Conservation (phyloP, 192 early-diverging fungal genomes). For the Coemansia sp. region DNA sequence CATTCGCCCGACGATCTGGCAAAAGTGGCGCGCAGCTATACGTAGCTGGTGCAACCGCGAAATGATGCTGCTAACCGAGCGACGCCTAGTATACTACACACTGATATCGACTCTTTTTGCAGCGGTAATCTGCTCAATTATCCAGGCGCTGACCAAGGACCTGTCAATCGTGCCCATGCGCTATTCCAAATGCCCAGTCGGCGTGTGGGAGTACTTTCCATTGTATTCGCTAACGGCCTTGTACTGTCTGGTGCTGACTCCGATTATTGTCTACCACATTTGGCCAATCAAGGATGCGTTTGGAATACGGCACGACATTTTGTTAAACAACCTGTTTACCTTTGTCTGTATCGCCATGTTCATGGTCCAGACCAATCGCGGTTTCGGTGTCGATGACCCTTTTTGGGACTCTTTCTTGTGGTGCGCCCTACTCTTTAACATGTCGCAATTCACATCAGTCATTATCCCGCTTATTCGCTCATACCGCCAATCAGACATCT, state of each 20-base stretch:
- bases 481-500: slow-evolving; percentile 46
- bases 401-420: slow-evolving; percentile 56
- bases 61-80: slow-evolving; percentile 46
- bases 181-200: slow-evolving; percentile 45
- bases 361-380: slow-evolving; percentile 51
- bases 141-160: slow-evolving; percentile 48
- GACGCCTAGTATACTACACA: slow-evolving; percentile 47
- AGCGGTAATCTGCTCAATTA: slow-evolving; percentile 37
- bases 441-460: slow-evolving; percentile 53
- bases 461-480: slow-evolving; percentile 47
- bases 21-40: background rate
- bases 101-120: slow-evolving; percentile 35
- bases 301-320: slow-evolving; percentile 52
- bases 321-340: slow-evolving; percentile 51
- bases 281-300: slow-evolving; percentile 54
- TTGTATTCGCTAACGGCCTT: slow-evolving; percentile 44
- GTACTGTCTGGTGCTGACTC: slow-evolving; percentile 46
- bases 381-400: slow-evolving; percentile 37
- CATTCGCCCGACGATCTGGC: background rate
- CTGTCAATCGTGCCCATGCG: slow-evolving; percentile 44
- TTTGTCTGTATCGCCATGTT: slow-evolving; percentile 53
- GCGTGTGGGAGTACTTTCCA: slow-evolving; percentile 56
- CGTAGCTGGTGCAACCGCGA: slow-evolving; percentile 38
- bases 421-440: slow-evolving; percentile 48
- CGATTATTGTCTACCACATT: slow-evolving; percentile 49